These are phyloP conservation scores for Aspergillus sp. DNA, from an alignment of 2,329 filamentous ascomycete genomes.

Conservation along the genomic window DNA sequence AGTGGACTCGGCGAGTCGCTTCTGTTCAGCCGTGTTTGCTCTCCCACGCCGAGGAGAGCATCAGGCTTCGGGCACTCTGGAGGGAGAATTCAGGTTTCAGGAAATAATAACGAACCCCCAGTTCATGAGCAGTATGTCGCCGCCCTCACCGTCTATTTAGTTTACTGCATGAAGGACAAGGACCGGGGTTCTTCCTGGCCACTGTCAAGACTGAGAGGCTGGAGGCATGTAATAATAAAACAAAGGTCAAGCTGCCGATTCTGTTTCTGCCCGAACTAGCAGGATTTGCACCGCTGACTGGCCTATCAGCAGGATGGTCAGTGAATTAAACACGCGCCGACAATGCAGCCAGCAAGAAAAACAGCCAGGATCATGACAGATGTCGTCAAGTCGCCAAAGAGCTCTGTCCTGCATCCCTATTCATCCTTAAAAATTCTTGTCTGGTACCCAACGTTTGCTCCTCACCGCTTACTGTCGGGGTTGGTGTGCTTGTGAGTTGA, in stretches of 20 bases:
- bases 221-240: conserved; percentile 16
- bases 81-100: conserved; percentile 7
- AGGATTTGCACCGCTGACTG: conserved; percentile 8
- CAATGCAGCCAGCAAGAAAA: conserved; percentile 21
- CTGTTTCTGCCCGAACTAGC: conserved; percentile 31
- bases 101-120: conserved; percentile 8
- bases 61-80: not conserved
- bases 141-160: conserved; percentile 29
- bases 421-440: conserved; percentile 20
- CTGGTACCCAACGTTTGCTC: conserved; percentile 20
- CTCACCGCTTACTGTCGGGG: conserved; percentile 23
- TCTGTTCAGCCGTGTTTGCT: conserved; percentile 1
- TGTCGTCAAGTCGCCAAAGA: conserved; percentile 16
- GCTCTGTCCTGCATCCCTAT: conserved; percentile 18
- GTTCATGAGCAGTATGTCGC: conserved; percentile 10
- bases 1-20: not conserved
- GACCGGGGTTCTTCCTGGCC: conserved; percentile 22
- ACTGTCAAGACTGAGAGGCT: conserved; percentile 10
- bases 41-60: not conserved
- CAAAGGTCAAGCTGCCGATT: conserved; percentile 19
- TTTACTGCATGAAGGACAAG: conserved; percentile 27
- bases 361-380: conserved; percentile 21
- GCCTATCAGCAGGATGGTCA: conserved; percentile 17
- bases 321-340: conserved; percentile 24
- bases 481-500: not conserved